A percentile compares a stretch with the other conserved stretches of the same genome.
These are phyloP conservation scores for Suhomyces pyralidae DNA, from an alignment of 805 yeast species.

Conservation along the genomic window DNA sequence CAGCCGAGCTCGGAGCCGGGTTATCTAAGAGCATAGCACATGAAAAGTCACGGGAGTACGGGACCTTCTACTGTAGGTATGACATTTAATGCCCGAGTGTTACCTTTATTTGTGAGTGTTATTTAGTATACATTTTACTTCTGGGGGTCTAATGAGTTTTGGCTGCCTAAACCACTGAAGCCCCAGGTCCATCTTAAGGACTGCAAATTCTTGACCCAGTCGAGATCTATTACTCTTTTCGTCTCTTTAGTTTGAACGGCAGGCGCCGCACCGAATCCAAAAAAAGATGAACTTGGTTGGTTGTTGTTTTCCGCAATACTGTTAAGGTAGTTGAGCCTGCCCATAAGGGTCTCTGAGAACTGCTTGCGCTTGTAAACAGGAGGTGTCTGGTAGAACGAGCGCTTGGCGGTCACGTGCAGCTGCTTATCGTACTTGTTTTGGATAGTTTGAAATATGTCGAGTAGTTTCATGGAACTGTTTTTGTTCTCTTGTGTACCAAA, in stretches of 20 bases:
- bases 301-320: conserved; percentile 13
- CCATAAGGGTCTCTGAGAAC: conserved; percentile 20
- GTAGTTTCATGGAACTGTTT: conserved; percentile 8
- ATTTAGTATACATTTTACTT: background rate
- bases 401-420: conserved; percentile 1
- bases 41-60: no score
- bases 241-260: background rate
- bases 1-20: conserved; percentile 1
- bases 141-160: conserved; percentile 4
- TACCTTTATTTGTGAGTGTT: no score
- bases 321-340: conserved; percentile 18
- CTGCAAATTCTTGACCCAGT: conserved; percentile 12
- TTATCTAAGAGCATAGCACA: no score
- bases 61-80: no score
- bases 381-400: conserved; percentile 11
- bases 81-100: no score
- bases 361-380: conserved; percentile 11
- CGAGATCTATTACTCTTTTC: conserved; percentile 9
- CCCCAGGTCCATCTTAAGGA: conserved; percentile 11
- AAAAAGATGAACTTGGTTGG: conserved; percentile 3
- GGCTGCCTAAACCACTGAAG: conserved; percentile 3
- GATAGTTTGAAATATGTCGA: conserved; percentile 18
- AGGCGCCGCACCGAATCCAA: conserved; percentile 1
- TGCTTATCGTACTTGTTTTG: conserved; percentile 17
- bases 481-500: conserved; percentile 7